Evolutionary conservation across 2,329 filamentous ascomycete genomes (phyloP).

Genomic region (Aureobasidium vineae): DNA sequence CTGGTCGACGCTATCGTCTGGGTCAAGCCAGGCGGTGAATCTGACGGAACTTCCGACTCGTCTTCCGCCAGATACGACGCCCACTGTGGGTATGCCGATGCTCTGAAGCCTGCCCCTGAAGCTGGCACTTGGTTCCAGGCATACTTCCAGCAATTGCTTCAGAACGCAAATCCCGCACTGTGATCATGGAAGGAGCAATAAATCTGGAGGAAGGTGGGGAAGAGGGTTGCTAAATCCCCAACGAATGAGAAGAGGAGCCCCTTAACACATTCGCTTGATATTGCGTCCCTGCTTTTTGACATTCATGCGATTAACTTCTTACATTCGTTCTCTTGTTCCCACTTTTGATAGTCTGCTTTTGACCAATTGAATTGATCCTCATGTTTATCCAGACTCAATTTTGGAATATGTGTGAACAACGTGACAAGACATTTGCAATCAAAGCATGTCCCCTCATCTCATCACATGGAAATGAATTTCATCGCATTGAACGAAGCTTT

Average conservation of each 20-base stretch:
- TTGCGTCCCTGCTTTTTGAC: background rate
- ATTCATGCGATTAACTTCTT: background rate
- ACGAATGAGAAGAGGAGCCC: background rate
- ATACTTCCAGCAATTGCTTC: conserved; percentile 40
- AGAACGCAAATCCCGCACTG: conserved; percentile 39
- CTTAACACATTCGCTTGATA: background rate
- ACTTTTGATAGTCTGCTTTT: background rate
- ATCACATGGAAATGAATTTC: background rate
- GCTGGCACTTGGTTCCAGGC: conserved; percentile 66
- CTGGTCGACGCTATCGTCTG: conserved; percentile 67
- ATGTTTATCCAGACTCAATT: background rate
- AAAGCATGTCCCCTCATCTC: background rate
- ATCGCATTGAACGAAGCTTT: background rate
- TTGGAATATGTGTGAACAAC: background rate
- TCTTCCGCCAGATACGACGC: conserved; percentile 40
- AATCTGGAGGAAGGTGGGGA: background rate
- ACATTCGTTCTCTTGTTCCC: background rate
- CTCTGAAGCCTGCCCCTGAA: conserved; percentile 54
- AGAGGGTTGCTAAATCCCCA: background rate
- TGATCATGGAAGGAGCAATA: background rate
- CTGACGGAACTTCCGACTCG: conserved; percentile 37
- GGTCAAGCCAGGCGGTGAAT: conserved; percentile 65
- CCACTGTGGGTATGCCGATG: conserved; percentile 49
- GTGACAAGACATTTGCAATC: background rate
- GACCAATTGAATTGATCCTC: background rate